A percentile compares a stretch with the other conserved stretches of the same genome.
phyloP scores from a whole-genome alignment of 106 monocot genomes.

The Gastrodia elata region DNA sequence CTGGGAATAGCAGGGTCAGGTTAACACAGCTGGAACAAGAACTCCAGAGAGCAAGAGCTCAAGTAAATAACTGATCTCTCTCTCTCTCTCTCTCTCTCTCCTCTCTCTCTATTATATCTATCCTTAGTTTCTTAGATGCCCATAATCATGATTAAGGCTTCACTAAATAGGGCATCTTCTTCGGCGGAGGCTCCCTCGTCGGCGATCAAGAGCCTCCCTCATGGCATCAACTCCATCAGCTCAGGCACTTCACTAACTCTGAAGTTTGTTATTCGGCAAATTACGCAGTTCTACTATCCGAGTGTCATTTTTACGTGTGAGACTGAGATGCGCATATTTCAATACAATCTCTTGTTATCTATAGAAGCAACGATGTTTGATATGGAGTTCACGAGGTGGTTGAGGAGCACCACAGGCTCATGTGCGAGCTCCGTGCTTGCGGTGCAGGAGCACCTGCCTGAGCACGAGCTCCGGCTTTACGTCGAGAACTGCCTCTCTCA shows the following conservation, averaged over 20 bases:
- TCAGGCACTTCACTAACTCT: constrained; percentile 23
- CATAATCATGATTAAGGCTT: too few species aligned
- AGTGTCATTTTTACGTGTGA: neutral
- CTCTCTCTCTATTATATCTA: neutral
- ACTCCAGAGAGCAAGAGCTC: constrained; percentile 60
- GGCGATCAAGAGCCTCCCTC: constrained; percentile 43
- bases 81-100: neutral
- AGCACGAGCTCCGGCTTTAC: constrained; percentile 44
- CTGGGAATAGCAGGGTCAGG: constrained; percentile 62
- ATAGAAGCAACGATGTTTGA: constrained; percentile 64
- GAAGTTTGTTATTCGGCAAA: neutral
- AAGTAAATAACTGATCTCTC: constrained; percentile 18
- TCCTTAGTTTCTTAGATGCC: too few species aligned
- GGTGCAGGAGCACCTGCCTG: constrained; percentile 45
- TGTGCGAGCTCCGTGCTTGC: constrained; percentile 47
- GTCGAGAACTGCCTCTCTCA: constrained; percentile 40
- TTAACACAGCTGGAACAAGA: constrained; percentile 70
- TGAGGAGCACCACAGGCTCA: constrained; percentile 44
- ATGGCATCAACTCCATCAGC: constrained; percentile 28
- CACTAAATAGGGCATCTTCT: constrained; percentile 33
- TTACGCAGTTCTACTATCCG: neutral
- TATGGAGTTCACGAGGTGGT: constrained; percentile 63
- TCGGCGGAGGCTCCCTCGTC: constrained; percentile 32
- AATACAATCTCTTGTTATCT: too few species aligned
- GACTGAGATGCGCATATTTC: too few species aligned